Conservation (phyloP, 768 basidiomycete species). For the Pulveroboletus frians region DNA sequence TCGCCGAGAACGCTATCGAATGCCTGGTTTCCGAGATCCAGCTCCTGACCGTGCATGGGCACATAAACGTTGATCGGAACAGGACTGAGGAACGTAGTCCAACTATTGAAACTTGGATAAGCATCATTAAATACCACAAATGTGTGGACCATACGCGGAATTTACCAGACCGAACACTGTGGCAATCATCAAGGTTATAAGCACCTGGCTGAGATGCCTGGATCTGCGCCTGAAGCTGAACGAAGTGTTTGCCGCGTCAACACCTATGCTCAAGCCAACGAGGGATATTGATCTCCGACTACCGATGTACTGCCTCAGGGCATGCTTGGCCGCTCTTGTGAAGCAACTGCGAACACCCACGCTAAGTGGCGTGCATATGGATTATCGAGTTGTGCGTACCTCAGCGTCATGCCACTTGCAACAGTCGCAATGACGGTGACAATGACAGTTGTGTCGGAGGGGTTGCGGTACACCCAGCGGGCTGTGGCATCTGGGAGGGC, state of each 20-base stretch:
- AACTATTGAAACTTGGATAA: neutral
- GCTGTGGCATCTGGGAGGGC: too few species aligned
- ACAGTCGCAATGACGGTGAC: too few species aligned
- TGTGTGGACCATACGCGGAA: neutral
- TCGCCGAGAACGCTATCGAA: neutral
- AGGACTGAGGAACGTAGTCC: neutral
- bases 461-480: too few species aligned
- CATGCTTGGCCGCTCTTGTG: neutral
- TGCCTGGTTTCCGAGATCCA: neutral
- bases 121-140: neutral
- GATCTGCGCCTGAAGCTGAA: neutral
- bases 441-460: too few species aligned
- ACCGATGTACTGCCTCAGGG: neutral
- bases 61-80: neutral
- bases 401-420: too few species aligned
- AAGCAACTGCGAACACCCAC: neutral
- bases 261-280: neutral
- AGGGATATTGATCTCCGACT: neutral
- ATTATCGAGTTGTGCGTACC: too few species aligned
- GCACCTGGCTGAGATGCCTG: neutral
- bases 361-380: neutral
- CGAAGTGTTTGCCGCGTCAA: neutral
- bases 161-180: neutral
- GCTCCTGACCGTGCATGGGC: neutral
- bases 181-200: neutral